These are phyloP conservation scores for Helotiales sp. DNA, from an alignment of 2,329 filamentous ascomycete species.

Conservation along the genomic window DNA sequence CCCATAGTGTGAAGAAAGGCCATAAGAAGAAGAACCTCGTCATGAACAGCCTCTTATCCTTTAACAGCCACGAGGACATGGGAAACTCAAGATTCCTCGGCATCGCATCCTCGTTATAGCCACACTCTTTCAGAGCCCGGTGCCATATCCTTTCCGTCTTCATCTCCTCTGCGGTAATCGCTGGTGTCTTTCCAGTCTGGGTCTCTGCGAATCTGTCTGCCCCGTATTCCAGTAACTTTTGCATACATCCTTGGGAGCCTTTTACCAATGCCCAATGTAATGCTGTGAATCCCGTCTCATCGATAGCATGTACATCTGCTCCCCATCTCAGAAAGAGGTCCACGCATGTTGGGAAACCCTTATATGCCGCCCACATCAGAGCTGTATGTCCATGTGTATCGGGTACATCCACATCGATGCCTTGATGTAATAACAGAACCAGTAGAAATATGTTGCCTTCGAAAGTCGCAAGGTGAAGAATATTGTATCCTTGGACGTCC, in stretches of 20 bases:
- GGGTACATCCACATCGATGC: conserved; percentile 88
- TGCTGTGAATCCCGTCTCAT: conserved; percentile 92
- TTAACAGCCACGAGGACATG: conserved; percentile 67
- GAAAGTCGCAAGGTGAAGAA: conserved; percentile 93
- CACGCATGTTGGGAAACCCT: conserved; percentile 89
- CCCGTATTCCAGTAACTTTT: conserved; percentile 94
- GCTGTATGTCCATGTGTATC: conserved; percentile 91
- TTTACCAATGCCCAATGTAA: conserved; percentile 97
- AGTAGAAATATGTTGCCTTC: conserved; percentile 93
- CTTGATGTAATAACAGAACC: conserved; percentile 87
- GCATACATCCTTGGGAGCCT: conserved; percentile 83
- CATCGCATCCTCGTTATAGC: conserved; percentile 78
- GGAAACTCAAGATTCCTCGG: conserved; percentile 70
- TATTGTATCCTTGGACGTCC: conserved; percentile 96
- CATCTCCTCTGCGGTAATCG: conserved; percentile 83
- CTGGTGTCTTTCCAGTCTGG: conserved; percentile 85
- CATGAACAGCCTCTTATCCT: conserved; percentile 77
- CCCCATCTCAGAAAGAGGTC: conserved; percentile 94
- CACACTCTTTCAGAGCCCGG: conserved; percentile 77
- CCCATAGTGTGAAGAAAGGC: conserved; percentile 76
- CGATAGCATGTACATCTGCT: conserved; percentile 84
- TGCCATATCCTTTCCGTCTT: conserved; percentile 83
- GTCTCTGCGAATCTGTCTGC: conserved; percentile 91
- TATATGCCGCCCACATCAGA: conserved; percentile 99
- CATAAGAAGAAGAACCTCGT: conserved; percentile 87